phyloP scores from a whole-genome alignment of 78 protist species.

The Cavenderia fasciculata region DNA sequence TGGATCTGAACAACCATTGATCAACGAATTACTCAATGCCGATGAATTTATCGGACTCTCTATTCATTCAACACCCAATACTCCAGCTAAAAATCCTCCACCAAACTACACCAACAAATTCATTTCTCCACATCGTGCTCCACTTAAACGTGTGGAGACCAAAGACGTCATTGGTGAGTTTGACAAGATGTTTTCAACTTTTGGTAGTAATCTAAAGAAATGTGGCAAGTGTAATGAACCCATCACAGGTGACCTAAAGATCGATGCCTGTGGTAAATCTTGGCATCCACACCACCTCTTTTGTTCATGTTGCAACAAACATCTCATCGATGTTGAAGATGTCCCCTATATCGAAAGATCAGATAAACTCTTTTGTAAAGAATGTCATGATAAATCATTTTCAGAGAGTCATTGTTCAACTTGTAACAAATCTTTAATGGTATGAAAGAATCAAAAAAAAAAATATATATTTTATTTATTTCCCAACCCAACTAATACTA shows the following conservation, averaged over 20 bases:
- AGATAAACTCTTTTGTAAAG: conserved; percentile 50
- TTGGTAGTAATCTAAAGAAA: neutral
- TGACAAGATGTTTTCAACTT: conserved; percentile 35
- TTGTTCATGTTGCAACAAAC: conserved; percentile 21
- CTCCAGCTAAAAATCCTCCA: neutral
- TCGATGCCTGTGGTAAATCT: neutral
- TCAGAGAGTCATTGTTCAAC: conserved; percentile 17
- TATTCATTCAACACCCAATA: neutral
- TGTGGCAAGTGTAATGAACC: conserved; percentile 41
- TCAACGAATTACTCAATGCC: no score
- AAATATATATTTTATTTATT: neutral
- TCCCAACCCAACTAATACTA: neutral
- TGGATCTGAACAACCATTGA: no score
- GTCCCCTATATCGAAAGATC: conserved; percentile 34
- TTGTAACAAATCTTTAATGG: conserved; percentile 47
- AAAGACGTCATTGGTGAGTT: conserved; percentile 43
- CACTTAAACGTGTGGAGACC: conserved; percentile 35
- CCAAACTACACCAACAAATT: conserved; percentile 6
- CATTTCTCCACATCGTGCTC: conserved; percentile 21
- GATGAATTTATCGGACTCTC: no score
- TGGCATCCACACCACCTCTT: conserved; percentile 48
- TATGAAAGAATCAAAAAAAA: conserved; percentile 5
- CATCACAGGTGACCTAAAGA: neutral
- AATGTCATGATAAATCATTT: conserved; percentile 42
- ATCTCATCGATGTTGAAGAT: neutral